Evolutionary conservation across 208 protist genomes (phyloP).

Genomic region (Trypanosomatidae sp.): DNA sequence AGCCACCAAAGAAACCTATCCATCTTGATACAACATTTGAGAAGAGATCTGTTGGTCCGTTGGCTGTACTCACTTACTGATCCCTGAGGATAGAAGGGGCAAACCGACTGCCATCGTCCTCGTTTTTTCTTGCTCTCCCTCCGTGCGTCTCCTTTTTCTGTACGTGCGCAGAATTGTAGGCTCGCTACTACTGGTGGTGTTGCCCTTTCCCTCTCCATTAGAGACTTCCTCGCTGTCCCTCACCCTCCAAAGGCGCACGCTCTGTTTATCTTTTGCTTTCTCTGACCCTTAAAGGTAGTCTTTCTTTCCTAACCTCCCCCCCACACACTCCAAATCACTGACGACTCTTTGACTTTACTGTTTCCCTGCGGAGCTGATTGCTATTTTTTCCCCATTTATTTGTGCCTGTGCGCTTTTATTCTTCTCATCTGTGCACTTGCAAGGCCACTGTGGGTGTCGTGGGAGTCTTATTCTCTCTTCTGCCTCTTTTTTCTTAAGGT

Average conservation of each 20-base stretch:
- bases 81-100: neutral
- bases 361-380: neutral
- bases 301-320: too few species aligned
- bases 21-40: neutral
- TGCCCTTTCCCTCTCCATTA: neutral
- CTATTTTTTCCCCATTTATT: neutral
- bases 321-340: neutral
- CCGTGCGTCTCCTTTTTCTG: neutral
- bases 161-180: neutral
- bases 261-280: neutral
- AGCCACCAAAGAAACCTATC: neutral
- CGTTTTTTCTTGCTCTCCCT: slow-evolving; percentile 1
- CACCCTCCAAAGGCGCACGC: neutral
- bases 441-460: neutral
- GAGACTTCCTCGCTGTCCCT: neutral
- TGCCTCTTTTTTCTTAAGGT: neutral
- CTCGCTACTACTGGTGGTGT: neutral
- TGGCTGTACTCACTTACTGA: neutral
- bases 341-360: neutral
- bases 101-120: neutral
- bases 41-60: neutral
- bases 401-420: neutral
- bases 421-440: neutral
- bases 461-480: neutral
- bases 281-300: neutral